A percentile compares a stretch with the other conserved stretches of the same genome.
These are phyloP conservation scores for Beauveria medogensis DNA, from an alignment of 2,329 filamentous ascomycete species.

Conservation along the genomic window DNA sequence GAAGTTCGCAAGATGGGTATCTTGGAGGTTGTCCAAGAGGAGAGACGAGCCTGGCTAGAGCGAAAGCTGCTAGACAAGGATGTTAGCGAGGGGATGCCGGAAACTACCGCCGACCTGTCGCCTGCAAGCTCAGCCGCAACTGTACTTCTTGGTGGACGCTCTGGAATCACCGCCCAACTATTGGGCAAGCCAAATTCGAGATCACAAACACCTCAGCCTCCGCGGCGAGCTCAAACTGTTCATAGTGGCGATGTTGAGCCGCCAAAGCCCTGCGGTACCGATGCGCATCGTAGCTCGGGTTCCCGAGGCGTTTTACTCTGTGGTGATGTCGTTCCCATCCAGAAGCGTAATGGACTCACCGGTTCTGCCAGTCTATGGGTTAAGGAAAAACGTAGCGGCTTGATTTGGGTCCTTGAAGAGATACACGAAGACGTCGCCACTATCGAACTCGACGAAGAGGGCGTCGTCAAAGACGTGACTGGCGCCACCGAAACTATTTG, in stretches of 20 bases:
- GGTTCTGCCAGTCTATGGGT: slow-evolving; percentile 97
- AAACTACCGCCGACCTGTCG: slow-evolving; percentile 25
- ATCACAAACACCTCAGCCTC: slow-evolving; percentile 45
- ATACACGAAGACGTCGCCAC: slow-evolving; percentile 89
- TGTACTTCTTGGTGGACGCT: slow-evolving; percentile 57
- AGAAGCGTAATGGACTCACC: slow-evolving; percentile 85
- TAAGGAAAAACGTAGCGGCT: slow-evolving; percentile 86
- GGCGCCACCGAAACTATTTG: slow-evolving; percentile 85
- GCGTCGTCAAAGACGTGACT: slow-evolving; percentile 58
- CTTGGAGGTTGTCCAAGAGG: slow-evolving; percentile 85
- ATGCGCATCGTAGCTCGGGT: slow-evolving; percentile 63
- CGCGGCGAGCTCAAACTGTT: slow-evolving; percentile 56
- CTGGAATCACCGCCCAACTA: slow-evolving; percentile 77
- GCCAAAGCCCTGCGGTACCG: slow-evolving; percentile 43
- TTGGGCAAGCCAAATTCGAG: slow-evolving; percentile 71
- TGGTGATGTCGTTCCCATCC: slow-evolving; percentile 95
- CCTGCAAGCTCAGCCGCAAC: slow-evolving; percentile 35
- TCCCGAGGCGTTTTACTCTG: slow-evolving; percentile 87
- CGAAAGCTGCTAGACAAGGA: slow-evolving; percentile 60
- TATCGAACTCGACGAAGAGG: slow-evolving; percentile 69
- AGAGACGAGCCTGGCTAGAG: slow-evolving; percentile 82
- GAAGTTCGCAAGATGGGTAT: slow-evolving; percentile 95
- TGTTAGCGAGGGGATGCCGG: slow-evolving; percentile 25
- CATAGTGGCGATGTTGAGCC: slow-evolving; percentile 48
- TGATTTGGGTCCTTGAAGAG: slow-evolving; percentile 98